Evolutionary conservation across 805 yeast genomes (phyloP), one percentile per base, ranked within the genome.

Genomic region (Aciculoconidium aculeatum): DNA sequence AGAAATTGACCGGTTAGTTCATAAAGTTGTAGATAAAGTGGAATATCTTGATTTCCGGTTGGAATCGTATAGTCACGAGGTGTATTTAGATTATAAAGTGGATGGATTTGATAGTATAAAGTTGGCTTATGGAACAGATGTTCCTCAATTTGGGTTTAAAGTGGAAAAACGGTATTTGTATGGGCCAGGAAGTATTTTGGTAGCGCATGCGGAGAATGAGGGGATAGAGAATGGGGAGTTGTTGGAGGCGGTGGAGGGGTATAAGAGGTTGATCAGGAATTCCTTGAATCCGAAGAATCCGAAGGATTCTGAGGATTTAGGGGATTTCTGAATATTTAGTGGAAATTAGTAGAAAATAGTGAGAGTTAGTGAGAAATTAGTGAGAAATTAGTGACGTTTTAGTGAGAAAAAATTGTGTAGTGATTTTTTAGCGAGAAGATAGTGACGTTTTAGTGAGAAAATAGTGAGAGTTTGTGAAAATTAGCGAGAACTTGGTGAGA

Each of bases 101-200:
- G 74, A 76, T n/a, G 85, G 83, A 0, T 80, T 79, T 41, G 81
- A 77, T 3, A 54, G 61, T 10, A 53, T 62, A 11, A 55, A 67
- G 5, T 50, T 69, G 37, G 70, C 77, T 1, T 74, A 72, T 42
- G 62, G 66, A 14, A 74, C 80, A 2, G 62, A 57, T 30, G 44
- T 57, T 11, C 63, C 63, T 2, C 42, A 51, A 30, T 44, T 60
- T 25, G 25, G 23, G 3, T 37, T 43, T 4, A 40, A 41, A 6
- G 35, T 55, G 22, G 30, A 43, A 15, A 38, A 57, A 32, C 58
- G 72, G 41, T 77, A 73, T 42, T 52, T 78, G 6, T 78, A 75
- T 41, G 86, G 85, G 0, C 83, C 85, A 3, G 86, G 86, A 3
- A 54, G 76, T 2, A 76, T 77, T 27, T 60, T 55, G 18, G 75